These are phyloP conservation scores for Eucalyptus tenuipes DNA, from an alignment of 345 rosid genomes.

Conservation along the genomic window DNA sequence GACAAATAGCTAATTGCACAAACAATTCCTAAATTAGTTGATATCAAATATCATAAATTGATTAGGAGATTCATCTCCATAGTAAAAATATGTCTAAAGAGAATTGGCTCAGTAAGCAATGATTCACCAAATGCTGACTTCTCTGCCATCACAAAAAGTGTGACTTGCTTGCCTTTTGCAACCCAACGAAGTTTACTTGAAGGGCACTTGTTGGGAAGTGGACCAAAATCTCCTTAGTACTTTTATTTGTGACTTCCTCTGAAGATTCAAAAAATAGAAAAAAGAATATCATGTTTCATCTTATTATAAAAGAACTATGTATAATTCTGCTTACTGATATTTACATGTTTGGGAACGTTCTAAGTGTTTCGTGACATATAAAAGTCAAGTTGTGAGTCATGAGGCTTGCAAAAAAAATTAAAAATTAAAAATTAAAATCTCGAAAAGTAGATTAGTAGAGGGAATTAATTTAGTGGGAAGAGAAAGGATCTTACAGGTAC, in stretches of 20 bases:
- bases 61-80: neutral
- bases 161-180: neutral
- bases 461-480: too few relatives aligned
- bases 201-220: neutral
- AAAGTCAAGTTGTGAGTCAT: neutral
- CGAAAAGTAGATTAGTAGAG: accelerated
- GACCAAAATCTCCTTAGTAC: neutral
- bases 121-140: neutral
- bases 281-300: accelerated
- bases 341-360: neutral
- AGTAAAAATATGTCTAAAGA: accelerated
- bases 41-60: too few relatives aligned
- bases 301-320: neutral
- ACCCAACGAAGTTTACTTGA: neutral
- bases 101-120: too few relatives aligned
- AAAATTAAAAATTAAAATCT: neutral
- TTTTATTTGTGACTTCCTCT: too few relatives aligned
- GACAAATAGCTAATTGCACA: neutral
- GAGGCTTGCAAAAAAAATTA: accelerated
- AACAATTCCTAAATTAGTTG: neutral
- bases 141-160: too few relatives aligned
- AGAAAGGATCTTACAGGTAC: neutral
- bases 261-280: accelerated
- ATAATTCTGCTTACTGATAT: too few relatives aligned
- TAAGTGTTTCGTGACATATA: accelerated